Evolutionary conservation across 2,329 filamentous ascomycete genomes (phyloP).

Genomic region (Cytospora paraplurivora): DNA sequence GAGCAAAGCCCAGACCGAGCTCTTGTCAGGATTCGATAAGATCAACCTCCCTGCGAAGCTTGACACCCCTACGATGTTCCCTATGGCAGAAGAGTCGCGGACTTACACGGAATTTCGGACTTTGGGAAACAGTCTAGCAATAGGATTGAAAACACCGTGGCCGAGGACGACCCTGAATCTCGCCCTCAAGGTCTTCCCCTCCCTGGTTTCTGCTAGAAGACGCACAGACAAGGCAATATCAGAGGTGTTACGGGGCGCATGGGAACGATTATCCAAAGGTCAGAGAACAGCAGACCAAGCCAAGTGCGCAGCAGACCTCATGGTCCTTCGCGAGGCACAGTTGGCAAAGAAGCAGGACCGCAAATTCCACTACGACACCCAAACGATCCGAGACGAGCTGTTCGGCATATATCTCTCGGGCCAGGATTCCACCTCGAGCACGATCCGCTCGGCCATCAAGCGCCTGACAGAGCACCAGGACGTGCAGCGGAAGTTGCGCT

Average conservation of each 20-base stretch:
- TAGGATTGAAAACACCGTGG: too few relatives aligned
- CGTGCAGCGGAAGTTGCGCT: slow-evolving; percentile 36
- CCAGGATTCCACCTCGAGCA: slow-evolving; percentile 34
- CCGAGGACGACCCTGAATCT: too few relatives aligned
- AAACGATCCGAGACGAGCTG: slow-evolving; percentile 38
- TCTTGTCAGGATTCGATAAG: not conserved
- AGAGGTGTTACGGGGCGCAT: too few relatives aligned
- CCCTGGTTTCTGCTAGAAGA: too few relatives aligned
- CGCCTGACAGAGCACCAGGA: slow-evolving; percentile 32
- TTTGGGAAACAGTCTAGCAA: too few relatives aligned
- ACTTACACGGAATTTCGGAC: too few relatives aligned
- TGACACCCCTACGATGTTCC: too few relatives aligned
- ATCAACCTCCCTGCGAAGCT: too few relatives aligned
- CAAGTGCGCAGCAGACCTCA: slow-evolving; percentile 36
- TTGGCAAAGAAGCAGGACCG: slow-evolving; percentile 37
- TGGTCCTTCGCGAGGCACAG: slow-evolving; percentile 39
- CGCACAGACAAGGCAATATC: too few relatives aligned
- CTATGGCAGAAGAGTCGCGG: too few relatives aligned
- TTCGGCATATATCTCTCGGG: slow-evolving; percentile 20
- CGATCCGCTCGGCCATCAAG: slow-evolving; percentile 35
- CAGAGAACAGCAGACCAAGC: not conserved
- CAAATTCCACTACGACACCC: slow-evolving; percentile 36
- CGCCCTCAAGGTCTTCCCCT: too few relatives aligned
- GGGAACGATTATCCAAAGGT: too few relatives aligned
- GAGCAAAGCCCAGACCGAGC: not conserved